Conservation (phyloP, 352 stramenopile species). For the Pythium brachiatum region DNA sequence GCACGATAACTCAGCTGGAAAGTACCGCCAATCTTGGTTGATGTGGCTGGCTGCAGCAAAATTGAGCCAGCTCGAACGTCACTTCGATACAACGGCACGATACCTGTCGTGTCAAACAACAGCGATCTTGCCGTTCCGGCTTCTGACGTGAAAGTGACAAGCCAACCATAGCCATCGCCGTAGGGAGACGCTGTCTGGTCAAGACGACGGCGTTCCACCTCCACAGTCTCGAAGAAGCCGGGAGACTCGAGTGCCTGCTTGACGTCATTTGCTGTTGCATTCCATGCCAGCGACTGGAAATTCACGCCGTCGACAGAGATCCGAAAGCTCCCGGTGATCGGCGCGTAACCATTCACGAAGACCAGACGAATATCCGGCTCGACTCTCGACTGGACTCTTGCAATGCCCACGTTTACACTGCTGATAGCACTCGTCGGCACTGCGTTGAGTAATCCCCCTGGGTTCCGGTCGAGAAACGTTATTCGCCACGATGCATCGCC, state of each 20-base stretch:
- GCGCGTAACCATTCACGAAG: constrained; percentile 35
- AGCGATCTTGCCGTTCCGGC: constrained; percentile 25
- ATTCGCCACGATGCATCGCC: not conserved
- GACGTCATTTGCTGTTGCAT: constrained; percentile 27
- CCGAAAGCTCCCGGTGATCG: constrained; percentile 32
- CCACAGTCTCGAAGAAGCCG: constrained; percentile 31
- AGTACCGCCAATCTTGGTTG: constrained; percentile 27
- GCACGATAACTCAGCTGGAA: constrained; percentile 39
- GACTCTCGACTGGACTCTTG: constrained; percentile 11
- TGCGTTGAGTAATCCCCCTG: not conserved
- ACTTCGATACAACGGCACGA: constrained; percentile 23
- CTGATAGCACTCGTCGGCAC: constrained; percentile 11
- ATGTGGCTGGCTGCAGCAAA: constrained; percentile 29
- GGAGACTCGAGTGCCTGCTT: constrained; percentile 24
- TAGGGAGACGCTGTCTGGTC: constrained; percentile 29
- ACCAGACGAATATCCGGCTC: constrained; percentile 38
- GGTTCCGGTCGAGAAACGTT: not conserved
- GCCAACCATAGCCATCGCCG: constrained; percentile 47
- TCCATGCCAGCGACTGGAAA: constrained; percentile 27
- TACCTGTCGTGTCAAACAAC: constrained; percentile 27
- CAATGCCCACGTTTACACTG: not conserved
- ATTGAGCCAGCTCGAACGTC: constrained; percentile 31
- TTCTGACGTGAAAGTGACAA: constrained; percentile 47
- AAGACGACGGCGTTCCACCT: constrained; percentile 28
- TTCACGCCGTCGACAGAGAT: constrained; percentile 25